Percentiles rank a stretch among this genome's conserved stretches.
phyloP scores from a whole-genome alignment of 2,329 filamentous ascomycete genomes.

The Sporothrix humicola region DNA sequence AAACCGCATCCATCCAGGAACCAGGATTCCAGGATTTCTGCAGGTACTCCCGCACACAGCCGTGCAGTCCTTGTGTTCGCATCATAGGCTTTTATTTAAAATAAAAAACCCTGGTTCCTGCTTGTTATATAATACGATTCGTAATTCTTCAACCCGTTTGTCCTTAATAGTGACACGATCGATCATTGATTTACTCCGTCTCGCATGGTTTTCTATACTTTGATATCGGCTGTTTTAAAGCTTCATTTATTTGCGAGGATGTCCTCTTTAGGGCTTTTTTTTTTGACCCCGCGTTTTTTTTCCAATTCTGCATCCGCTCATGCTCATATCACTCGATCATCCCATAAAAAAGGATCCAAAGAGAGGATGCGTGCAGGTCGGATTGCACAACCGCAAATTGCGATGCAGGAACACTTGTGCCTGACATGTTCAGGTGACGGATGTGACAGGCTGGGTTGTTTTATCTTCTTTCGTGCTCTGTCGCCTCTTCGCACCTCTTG shows the following conservation, averaged over 20 bases:
- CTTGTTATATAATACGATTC: no score
- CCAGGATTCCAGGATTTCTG: not conserved
- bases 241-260: no score
- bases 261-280: no score
- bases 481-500: constrained; percentile 5
- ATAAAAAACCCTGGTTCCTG: no score
- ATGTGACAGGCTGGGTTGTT: no score
- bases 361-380: not conserved
- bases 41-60: no score
- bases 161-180: not conserved
- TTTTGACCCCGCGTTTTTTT: not conserved
- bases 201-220: no score
- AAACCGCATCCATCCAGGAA: not conserved
- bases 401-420: not conserved
- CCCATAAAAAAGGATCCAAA: not conserved
- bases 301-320: not conserved
- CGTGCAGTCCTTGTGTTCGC: not conserved
- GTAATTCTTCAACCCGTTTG: no score
- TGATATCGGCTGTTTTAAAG: no score
- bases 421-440: not conserved
- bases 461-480: not conserved
- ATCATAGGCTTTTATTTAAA: not conserved
- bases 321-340: not conserved
- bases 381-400: not conserved
- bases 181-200: not conserved